Evolutionary conservation across 1,284 basidiomycete species (phyloP).

Genomic region (Peniophora sp.): DNA sequence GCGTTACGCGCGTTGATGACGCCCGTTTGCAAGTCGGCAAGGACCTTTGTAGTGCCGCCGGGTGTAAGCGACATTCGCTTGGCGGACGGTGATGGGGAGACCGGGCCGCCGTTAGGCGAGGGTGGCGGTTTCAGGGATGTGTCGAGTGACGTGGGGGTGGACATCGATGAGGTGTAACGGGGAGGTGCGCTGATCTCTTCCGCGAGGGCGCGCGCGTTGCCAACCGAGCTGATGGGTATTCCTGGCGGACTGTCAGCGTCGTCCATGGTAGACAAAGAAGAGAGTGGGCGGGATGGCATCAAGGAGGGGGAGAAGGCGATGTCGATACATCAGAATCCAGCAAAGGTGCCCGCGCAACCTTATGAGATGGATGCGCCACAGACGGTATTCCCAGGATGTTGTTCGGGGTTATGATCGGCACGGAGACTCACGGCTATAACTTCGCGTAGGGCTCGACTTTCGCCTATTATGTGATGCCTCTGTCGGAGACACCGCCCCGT

Average conservation of each 20-base stretch:
- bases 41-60: constrained; percentile 72
- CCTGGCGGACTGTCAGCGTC: constrained; percentile 32
- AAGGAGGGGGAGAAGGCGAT: background rate
- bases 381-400: no score
- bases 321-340: no score
- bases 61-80: constrained; percentile 49
- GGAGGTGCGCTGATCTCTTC: constrained; percentile 44
- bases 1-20: constrained; percentile 74
- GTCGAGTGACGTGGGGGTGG: constrained; percentile 16
- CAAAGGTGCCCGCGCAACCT: background rate
- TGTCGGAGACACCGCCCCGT: constrained; percentile 23
- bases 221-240: constrained; percentile 75
- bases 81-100: constrained; percentile 34
- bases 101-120: constrained; percentile 21
- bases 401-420: constrained; percentile 4
- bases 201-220: constrained; percentile 72
- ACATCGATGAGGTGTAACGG: constrained; percentile 7
- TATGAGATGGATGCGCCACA: background rate
- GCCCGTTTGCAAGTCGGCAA: constrained; percentile 76
- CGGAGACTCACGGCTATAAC: constrained; percentile 67
- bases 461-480: constrained; percentile 34
- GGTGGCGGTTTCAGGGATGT: constrained; percentile 11
- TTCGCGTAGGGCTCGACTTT: constrained; percentile 62
- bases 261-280: background rate
- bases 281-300: background rate